These are phyloP conservation scores for Metschnikowia picachoensis DNA, from an alignment of 805 yeast genomes.

Conservation along the genomic window DNA sequence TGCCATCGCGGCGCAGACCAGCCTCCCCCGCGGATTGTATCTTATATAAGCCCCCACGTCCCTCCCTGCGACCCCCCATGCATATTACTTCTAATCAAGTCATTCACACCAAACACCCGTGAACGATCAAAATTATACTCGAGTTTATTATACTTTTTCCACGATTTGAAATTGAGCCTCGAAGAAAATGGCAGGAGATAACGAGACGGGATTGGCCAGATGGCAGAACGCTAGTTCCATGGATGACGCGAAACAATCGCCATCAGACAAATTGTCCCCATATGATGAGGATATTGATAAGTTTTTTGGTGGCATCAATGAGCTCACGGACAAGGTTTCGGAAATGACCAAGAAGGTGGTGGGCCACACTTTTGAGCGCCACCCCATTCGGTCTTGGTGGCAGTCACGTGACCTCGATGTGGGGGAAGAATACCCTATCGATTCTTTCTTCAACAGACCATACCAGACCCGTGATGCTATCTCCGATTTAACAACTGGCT, in stretches of 20 bases:
- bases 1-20: too few species aligned
- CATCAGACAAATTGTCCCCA: conserved; percentile 9
- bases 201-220: background rate
- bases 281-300: conserved; percentile 23
- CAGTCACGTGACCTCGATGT: conserved; percentile 6
- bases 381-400: conserved; percentile 2
- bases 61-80: too few species aligned
- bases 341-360: conserved; percentile 25
- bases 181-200: too few species aligned
- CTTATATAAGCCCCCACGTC: too few species aligned
- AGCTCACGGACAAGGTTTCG: conserved; percentile 23
- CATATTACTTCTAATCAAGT: too few species aligned
- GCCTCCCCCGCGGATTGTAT: too few species aligned
- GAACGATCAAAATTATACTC: too few species aligned
- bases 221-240: background rate
- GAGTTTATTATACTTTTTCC: too few species aligned
- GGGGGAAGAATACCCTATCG: conserved; percentile 6
- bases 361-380: conserved; percentile 14
- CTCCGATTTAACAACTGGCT: background rate
- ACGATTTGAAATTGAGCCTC: too few species aligned
- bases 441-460: conserved; percentile 19
- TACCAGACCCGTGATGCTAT: conserved; percentile 17
- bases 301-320: conserved; percentile 23
- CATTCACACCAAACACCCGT: too few species aligned
- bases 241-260: too few species aligned